Evolutionary conservation across 768 basidiomycete genomes (phyloP), one percentile per base, ranked within the genome.

Genomic region (Filobasidium wieringae): DNA sequence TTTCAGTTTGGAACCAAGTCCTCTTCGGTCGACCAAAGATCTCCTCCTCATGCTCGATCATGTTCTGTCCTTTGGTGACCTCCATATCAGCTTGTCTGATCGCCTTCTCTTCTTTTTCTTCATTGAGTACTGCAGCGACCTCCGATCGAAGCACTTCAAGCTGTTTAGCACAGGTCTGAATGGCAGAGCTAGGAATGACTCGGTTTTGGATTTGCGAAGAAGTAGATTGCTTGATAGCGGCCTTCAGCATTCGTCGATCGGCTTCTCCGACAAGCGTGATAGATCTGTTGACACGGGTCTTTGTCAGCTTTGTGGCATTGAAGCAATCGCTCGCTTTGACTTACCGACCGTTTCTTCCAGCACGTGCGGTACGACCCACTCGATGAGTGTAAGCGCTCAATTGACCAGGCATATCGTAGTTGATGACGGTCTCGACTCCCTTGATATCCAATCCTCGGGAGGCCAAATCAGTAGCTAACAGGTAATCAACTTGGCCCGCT

Each of bases 41-140:
- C 76, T 97, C 93, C 11, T 79, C 81, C 73, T 87, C 81, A 63
- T 97, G 89, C 70, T 95, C 86, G 50, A 96, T 82, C 79, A 97
- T 83, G 72, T 99, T 99, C 75, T 93, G 81, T 22, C 91, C 88
- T 72, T 96, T 99, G 64, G 80, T 84, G 27, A 99, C 68, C 72
- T 97, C 88, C 91, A 97, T 95, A 73, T 99, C 93, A 14, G 88
- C 93, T 70, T 80, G 82, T 51, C 87, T 83, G 50, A 95, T 74
- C 88, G 86, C 81, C 76, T 90, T 97, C 75, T 97, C 92, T 76
- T 93, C 90, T 72, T 86, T 86, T 75, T 99, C 95, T 71, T 97
- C 95, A 61, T 80, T 79, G 56, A 97, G 74, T 32, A 96, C 82
- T 45, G 78, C 87, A 15, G 80, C 72, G 37, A 96, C 82, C 64